Evolutionary conservation across 106 monocot genomes (phyloP), one percentile per base, ranked within the genome.

Genomic region (Acorus calamus): DNA sequence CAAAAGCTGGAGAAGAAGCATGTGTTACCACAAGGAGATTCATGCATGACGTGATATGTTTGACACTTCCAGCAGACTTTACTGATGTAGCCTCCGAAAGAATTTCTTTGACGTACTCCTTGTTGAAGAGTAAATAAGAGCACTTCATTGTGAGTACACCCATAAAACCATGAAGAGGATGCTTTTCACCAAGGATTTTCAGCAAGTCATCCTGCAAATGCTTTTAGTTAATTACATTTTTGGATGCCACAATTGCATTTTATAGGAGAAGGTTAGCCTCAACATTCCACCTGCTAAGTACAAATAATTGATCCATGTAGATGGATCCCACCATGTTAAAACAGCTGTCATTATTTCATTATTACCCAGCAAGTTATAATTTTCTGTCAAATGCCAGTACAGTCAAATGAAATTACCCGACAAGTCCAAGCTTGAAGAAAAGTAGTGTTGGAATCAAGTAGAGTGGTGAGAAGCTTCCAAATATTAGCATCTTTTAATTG

Each of bases 71-170:
- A 50, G 12, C 58, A 71, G 74, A 73, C 50, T 72, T 66, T 80
- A 81, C 71, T 49, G 70, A 60, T 58, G 72, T 64, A 70, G 80
- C 79, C 60, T 76, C 72, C 3, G 76, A 68, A 66, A 98, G 72
- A 14, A 98, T 85, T 58, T 92, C 85, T 60, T 81, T 81, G 10
- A 85, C 73, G 73, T 74, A 74, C 45, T 92, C 98, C 79, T 81
- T 88, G 63, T 88, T 92, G 72, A 98, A 83, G 46, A 98, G 77
- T 49, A 88, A 65, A 79, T 85, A 83, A 62, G 98, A 98, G 74
- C 98, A 92, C 73, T 80, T 92, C 52, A 85, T 60, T n/a, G 87
- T 65, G 52, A 98, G 81, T 69, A 70, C 73, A n/a, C 63, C 76
- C 83, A 88, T 79, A 73, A 98, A 98, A 59, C 88, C 92, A 79